Conservation (phyloP, 768 basidiomycete species). For the Tylopilus sp. region DNA sequence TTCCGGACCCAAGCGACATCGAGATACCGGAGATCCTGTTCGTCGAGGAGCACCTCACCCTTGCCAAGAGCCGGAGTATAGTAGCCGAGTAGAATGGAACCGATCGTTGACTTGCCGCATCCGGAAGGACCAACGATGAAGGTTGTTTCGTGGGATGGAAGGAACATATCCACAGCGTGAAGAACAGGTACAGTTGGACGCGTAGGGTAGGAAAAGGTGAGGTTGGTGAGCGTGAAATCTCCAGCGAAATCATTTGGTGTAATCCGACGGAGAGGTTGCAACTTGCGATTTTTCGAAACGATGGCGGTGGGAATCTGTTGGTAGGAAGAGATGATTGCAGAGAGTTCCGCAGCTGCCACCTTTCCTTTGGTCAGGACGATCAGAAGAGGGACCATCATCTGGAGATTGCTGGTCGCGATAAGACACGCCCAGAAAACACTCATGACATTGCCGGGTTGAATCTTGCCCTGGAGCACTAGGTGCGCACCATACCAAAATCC, state of each 20-base stretch:
- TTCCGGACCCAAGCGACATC: conserved; percentile 65
- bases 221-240: conserved; percentile 58
- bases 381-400: conserved; percentile 81
- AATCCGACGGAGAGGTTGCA: conserved; percentile 55
- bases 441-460: conserved; percentile 78
- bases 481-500: conserved; percentile 95
- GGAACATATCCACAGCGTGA: conserved; percentile 56
- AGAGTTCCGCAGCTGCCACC: conserved; percentile 29
- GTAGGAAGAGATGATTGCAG: conserved; percentile 24
- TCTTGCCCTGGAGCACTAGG: conserved; percentile 75
- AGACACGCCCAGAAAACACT: conserved; percentile 98
- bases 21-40: conserved; percentile 72
- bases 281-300: conserved; percentile 11
- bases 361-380: conserved; percentile 71
- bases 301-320: conserved; percentile 35
- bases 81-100: conserved; percentile 63
- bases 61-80: conserved; percentile 52
- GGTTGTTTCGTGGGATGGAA: conserved; percentile 69
- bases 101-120: conserved; percentile 73
- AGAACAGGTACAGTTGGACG: conserved; percentile 62
- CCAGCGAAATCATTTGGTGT: conserved; percentile 62
- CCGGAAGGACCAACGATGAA: conserved; percentile 81
- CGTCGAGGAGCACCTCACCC: conserved; percentile 78
- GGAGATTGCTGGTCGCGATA: conserved; percentile 83
- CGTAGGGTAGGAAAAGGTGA: conserved; percentile 73